phyloP scores from a whole-genome alignment of 1,284 basidiomycete species.

The Ganoderma leucocontextum region DNA sequence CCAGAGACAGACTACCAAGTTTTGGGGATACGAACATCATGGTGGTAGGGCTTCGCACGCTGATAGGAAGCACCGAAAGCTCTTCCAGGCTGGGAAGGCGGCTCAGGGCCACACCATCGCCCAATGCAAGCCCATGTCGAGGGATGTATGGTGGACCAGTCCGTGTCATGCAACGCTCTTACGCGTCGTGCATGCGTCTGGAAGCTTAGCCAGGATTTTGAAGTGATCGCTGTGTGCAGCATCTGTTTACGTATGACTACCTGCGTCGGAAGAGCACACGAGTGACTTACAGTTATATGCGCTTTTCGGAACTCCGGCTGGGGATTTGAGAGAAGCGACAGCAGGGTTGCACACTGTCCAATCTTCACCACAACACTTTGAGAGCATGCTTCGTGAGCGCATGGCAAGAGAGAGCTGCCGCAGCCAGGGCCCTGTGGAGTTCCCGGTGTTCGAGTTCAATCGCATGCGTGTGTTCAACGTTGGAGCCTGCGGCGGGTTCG shows the following conservation, averaged over 20 bases:
- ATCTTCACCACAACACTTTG: background rate
- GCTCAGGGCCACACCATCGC: background rate
- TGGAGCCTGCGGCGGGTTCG: background rate
- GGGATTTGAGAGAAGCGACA: background rate
- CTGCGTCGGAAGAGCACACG: background rate
- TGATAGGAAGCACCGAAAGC: background rate
- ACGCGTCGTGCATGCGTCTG: background rate
- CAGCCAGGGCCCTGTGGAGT: background rate
- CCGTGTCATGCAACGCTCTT: background rate
- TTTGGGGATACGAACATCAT: background rate
- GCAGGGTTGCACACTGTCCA: background rate
- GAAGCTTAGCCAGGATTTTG: background rate
- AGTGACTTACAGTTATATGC: background rate
- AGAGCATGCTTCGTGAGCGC: background rate
- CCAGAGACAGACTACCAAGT: background rate
- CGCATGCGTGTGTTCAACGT: background rate
- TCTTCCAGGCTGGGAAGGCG: background rate
- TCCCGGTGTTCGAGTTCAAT: background rate
- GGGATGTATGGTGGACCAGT: background rate
- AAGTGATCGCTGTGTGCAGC: background rate
- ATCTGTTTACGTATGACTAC: background rate
- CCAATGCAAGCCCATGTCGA: constrained; percentile 3
- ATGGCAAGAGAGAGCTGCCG: background rate
- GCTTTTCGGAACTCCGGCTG: background rate
- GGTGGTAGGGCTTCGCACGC: background rate